Evolutionary conservation across 2,329 filamentous ascomycete species (phyloP), one percentile per base, ranked within the genome.

Genomic region (Clonostachys byssicola): DNA sequence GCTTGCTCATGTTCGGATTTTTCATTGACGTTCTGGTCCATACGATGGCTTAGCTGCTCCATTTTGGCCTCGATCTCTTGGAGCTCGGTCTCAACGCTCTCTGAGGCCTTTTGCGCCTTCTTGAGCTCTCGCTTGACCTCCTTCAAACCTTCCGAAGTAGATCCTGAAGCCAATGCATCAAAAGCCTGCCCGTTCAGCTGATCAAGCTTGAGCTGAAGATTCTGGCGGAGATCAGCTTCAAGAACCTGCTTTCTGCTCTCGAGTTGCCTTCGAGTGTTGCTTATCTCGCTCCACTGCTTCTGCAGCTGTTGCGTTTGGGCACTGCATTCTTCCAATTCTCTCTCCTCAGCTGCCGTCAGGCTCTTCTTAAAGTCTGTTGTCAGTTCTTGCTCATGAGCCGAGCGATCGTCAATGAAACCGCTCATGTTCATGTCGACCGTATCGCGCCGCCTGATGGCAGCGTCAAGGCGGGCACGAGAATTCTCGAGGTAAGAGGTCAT

Each of bases 361-460:
- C 87, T 87, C 67, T 96, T 96, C 71, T 95, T 95, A 72, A 97
- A 99, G 20, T 95, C 87, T 1, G 89, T 88, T 14, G 78, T 77
- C 47, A 96, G 68, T 63, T 99, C 95, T 3, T 84, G 77, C 64
- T 96, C 85, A 61, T 91, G 88, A 7, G 87, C 85, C 43, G 75
- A 78, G 48, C 95, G 77, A 54, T 89, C 88, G 50, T 90, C 86
- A 44, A 85, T 80, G 46, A 95, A 78, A 39, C 84, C 82, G 54
- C 88, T 86, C 63, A 96, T 79, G 57, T 88, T 86, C 52, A 77
- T 78, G 54, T 89, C 84, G 33, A 92, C 84, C 43, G 84, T 83
- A 44, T 89, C 84, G 46, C 82, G 80, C 52, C 78, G 75, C 50
- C 66, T 71, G 39, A 71, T 63, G 12, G 91, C 91, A 18, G 80